Base-by-base conservation (phyloP, 371 early-diverging fungal genomes). In the Saksenaea oblongispora region DNA sequence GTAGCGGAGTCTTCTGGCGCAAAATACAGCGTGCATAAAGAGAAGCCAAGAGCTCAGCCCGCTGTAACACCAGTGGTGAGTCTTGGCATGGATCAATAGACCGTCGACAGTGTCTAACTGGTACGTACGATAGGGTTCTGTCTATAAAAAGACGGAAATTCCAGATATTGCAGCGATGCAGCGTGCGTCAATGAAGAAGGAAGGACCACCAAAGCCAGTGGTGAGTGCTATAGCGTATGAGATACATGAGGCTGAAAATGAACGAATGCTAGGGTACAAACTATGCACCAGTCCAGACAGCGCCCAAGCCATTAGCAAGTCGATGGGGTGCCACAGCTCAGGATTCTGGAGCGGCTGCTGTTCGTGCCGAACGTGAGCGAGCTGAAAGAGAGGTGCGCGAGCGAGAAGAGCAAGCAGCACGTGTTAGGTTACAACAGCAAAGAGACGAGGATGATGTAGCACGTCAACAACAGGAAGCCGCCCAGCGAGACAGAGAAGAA, bases 1-100 rank as follows among this genome's bases (percentile, higher is more conserved):
- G 87, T 95, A 34, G 70, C 84, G 31, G 91, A 93, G 64, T 88
- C 91, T 34, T 89, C 94, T 5, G 97, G 96, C 1, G 90, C 96
- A 5, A 95, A 95, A 65, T 96, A 96, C 72, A 91, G 93, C 58
- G 76, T 89, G 59, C 93, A 95, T 69, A 84, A 90, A 65, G 86
- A 87, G 58, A 62, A 75, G 13, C 65, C 74, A 4, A 68, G 73
- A 61, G 65, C 74, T 26, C 79, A 75, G 58, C 70, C 81, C 24
- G 69, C 70, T 39, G 71, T 78, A 1, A 73, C 69, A 15, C 86
- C 85, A 36, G 85, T 84, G 47, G 83, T 87, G 84, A 62, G 74
- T 65, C 34, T 9, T 24, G 22, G 24, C 7, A 17, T 26, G 22
- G 17, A 4, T 47, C 10, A 26, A 47, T 22, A 5, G n/a, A n/a